Base-by-base conservation (phyloP, 495 filamentous ascomycete genomes). In the Podospora conica region DNA sequence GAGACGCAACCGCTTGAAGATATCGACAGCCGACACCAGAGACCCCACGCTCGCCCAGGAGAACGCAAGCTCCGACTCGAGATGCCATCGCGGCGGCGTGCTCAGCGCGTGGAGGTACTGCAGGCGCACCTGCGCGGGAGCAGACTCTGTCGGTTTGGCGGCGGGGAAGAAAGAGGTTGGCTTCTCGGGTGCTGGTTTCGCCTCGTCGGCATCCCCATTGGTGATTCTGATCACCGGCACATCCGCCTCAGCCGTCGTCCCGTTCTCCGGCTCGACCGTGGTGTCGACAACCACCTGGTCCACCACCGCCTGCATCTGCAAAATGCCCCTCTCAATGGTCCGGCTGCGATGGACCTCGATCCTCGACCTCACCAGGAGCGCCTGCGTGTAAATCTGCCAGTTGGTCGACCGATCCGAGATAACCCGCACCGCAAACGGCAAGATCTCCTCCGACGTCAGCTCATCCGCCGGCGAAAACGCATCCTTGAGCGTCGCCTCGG, bases 351-450 rank as follows among this genome's bases (percentile, higher is more conserved):
- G 91, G 0, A 91, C 86, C 76, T 99, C 95, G 65, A 97, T 91
- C 3, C 95, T 83, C 72, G 91, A 94, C 55, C 95, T 85, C 6
- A 97, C 87, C 3, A 98, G 80, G 6, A 99, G 78, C 1, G 91
- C 95, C 71, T 97, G 91, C 0, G 95, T 97, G 73, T 99, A 98
- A 22, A 97, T 88, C 76, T 98, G 96, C 95, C 95, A 99, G 76
- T 98, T 98, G 3, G 92, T 92, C 68, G 90, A 90, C 58, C 93
- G 91, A 62, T 95, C 92, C 18, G 90, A 83, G 21, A 99, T 83
- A 0, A 98, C 96, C 20, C 95, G 86, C 22, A 87, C 88, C 6
- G 93, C 96, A 74, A 92, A 98, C 0, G 95, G 95, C 18, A 93
- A 77, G 40, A 96, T 93, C 75, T 97, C 92, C 73, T 99, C 96